Evolutionary conservation across 228 moss, liverwort and hornwort genomes (phyloP), one percentile per base, ranked within the genome.

Genomic region (Sphagnum fallax): DNA sequence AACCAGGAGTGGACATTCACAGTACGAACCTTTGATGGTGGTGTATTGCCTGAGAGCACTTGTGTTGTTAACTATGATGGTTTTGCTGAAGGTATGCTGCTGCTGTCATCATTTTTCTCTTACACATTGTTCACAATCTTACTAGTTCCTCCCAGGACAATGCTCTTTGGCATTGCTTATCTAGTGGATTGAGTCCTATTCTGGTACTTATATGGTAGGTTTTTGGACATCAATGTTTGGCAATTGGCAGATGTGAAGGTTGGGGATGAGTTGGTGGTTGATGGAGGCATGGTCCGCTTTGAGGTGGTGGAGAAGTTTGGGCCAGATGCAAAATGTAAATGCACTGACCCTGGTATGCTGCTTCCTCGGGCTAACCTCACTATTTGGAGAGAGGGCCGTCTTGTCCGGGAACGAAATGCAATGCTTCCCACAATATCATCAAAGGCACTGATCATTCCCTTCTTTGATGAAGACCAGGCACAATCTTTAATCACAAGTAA

Each of bases 221-320:
- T 32, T 32, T 32, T 32, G 32, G 32, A 32, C 32, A 32, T 32
- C 2, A 32, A 32, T 32, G 32, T 32, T 32, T 32, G 32, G 32
- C 32, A 32, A 11, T 64, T 71, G 63, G 75, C 81, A 95, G 97
- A 93, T 78, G 80, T 94, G 4, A 83, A 76, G 67, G 61, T 82
- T 71, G 98, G 98, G 49, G 98, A 98, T 68, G 94, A 98, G 68
- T 69, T 98, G 69, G 98, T 98, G 48, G 90, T 98, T 53, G 98
- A 98, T 73, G 98, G 98, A 71, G 98, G 98, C n/a, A 98, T 98
- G 98, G 98, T 92, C 61, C 88, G 98, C n/a, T 98, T 98, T 78
- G 98, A 98, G 71, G 94, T 92, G 70, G 66, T 90, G 55, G 81
- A 94, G 61, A 92, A 88, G 79, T 75, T 94, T 64, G 98, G 98